These are phyloP conservation scores for Gnomoniopsis smithogilvyi DNA, from an alignment of 2,329 filamentous ascomycete genomes.

Conservation along the genomic window DNA sequence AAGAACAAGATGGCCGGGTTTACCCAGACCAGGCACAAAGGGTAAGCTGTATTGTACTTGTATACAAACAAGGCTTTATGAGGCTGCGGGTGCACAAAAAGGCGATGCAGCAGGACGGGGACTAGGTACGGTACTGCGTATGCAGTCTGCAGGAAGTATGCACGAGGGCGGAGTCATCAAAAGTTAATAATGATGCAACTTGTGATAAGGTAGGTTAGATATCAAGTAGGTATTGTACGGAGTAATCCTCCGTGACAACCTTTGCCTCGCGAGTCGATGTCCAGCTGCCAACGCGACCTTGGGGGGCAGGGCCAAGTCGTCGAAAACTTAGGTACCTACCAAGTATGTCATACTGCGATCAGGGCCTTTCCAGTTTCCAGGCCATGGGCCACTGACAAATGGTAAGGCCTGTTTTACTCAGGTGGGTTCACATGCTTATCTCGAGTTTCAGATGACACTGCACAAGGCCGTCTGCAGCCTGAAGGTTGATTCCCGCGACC, in stretches of 20 bases:
- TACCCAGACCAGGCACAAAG: background rate
- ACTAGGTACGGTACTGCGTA: no score
- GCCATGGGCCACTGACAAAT: conserved; percentile 11
- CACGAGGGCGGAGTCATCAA: background rate
- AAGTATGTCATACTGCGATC: conserved; percentile 2
- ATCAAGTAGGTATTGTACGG: no score
- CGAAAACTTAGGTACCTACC: no score
- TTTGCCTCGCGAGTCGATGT: conserved; percentile 1
- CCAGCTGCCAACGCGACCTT: background rate
- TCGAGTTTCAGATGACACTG: background rate
- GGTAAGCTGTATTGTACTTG: background rate
- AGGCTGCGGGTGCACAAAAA: background rate
- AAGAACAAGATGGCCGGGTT: background rate
- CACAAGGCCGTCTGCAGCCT: no score
- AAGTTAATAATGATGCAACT: no score
- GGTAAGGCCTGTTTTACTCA: conserved; percentile 7
- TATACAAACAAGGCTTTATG: no score
- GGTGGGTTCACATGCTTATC: background rate
- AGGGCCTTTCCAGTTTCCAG: background rate
- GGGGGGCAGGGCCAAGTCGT: no score
- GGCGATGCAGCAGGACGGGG: no score
- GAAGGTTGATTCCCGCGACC: no score
- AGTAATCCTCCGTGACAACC: no score
- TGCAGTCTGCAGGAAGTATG: background rate
- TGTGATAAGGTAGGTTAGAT: no score